Conservation (phyloP, 352 stramenopile genomes). For the Phytophthora capsici region DNA sequence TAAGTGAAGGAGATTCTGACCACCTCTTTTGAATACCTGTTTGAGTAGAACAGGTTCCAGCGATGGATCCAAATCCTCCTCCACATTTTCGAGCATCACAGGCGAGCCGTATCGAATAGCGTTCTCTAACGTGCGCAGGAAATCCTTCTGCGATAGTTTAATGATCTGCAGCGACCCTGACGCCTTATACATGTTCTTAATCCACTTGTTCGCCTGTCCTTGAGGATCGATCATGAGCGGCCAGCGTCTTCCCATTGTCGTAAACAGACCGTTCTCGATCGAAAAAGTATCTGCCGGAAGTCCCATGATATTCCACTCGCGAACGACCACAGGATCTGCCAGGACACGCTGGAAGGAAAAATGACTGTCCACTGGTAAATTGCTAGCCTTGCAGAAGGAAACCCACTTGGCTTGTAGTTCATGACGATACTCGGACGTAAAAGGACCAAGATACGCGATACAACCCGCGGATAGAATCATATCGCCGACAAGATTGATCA, state of each 20-base stretch:
- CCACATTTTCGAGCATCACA: constrained; percentile 95
- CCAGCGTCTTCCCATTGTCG: constrained; percentile 90
- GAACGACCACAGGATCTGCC: constrained; percentile 86
- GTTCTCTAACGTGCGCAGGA: constrained; percentile 92
- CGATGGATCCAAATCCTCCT: constrained; percentile 92
- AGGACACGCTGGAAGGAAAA: constrained; percentile 89
- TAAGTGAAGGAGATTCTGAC: constrained; percentile 89
- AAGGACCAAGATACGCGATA: constrained; percentile 93
- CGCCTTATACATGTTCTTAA: constrained; percentile 93
- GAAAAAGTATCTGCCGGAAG: constrained; percentile 93
- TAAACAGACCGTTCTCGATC: constrained; percentile 94
- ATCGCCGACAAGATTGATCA: constrained; percentile 93
- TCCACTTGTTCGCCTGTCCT: constrained; percentile 94
- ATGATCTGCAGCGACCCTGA: constrained; percentile 88
- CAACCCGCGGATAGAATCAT: constrained; percentile 93
- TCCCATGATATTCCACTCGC: constrained; percentile 94
- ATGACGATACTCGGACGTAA: constrained; percentile 87
- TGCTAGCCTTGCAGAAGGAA: constrained; percentile 72
- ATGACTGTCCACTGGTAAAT: constrained; percentile 83
- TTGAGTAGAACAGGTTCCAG: constrained; percentile 94
- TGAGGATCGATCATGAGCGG: constrained; percentile 96
- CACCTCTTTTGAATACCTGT: constrained; percentile 93
- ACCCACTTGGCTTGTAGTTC: constrained; percentile 90
- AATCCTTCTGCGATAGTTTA: constrained; percentile 93
- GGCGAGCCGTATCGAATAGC: constrained; percentile 91